These are phyloP conservation scores for Metarhizium album DNA, from an alignment of 2,329 filamentous ascomycete genomes.

Conservation along the genomic window DNA sequence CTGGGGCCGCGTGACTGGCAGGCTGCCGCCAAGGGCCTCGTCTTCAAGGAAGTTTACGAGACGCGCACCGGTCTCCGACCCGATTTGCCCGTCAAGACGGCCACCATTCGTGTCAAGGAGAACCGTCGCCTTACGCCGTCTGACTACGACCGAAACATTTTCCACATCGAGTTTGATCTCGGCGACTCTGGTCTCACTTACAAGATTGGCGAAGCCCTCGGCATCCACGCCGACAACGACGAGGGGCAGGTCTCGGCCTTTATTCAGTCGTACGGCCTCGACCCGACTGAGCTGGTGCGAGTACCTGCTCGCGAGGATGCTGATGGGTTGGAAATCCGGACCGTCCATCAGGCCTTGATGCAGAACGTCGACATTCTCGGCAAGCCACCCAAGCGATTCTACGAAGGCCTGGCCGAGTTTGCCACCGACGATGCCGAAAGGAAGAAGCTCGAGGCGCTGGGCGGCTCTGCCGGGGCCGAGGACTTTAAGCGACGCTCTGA, in stretches of 20 bases:
- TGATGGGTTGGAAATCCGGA: conserved; percentile 69
- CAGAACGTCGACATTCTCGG: conserved; percentile 97
- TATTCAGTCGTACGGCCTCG: conserved; percentile 80
- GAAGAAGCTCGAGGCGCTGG: conserved; percentile 66
- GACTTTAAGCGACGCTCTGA: conserved; percentile 91
- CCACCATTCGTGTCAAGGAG: conserved; percentile 83
- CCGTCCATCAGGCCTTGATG: conserved; percentile 79
- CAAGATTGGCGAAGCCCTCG: conserved; percentile 93
- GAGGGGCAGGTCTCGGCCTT: conserved; percentile 67
- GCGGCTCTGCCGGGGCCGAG: conserved; percentile 65
- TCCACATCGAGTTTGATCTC: conserved; percentile 98
- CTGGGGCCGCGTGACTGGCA: conserved; percentile 65
- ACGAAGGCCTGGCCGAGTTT: conserved; percentile 81
- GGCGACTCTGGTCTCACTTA: conserved; percentile 86
- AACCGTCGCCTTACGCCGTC: conserved; percentile 83
- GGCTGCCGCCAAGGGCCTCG: conserved; percentile 72
- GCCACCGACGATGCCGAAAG: conserved; percentile 75
- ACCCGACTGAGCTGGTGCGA: conserved; percentile 77
- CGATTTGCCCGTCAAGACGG: conserved; percentile 77
- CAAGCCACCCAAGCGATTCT: conserved; percentile 94
- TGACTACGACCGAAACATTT: conserved; percentile 95
- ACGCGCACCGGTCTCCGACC: conserved; percentile 67
- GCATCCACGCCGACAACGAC: conserved; percentile 93
- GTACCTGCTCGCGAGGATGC: conserved; percentile 76
- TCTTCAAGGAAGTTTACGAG: conserved; percentile 89